Conservation (phyloP, 345 rosid genomes). For the Euphorbia peplus region DNA sequence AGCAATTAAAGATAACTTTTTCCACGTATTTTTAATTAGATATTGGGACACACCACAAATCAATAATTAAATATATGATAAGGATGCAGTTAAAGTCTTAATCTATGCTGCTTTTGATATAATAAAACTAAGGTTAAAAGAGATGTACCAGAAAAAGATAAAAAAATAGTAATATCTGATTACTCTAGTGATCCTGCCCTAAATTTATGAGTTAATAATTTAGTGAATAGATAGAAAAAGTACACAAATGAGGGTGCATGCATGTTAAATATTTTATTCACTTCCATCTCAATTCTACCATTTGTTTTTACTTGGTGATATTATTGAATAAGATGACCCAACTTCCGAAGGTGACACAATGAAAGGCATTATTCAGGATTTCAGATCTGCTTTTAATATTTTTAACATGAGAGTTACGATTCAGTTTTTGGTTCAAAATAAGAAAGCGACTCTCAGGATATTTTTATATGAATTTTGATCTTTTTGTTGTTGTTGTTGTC, state of each 20-base stretch:
- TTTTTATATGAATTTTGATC: no score
- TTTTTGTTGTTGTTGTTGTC: no score
- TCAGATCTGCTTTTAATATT: no score
- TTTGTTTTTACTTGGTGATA: background rate
- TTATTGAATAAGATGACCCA: background rate
- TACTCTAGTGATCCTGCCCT: background rate
- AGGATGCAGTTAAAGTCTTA: slow-evolving; percentile 29
- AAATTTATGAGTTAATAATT: background rate
- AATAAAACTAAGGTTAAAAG: background rate
- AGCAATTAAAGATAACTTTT: background rate
- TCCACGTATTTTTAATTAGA: background rate
- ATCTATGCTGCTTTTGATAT: slow-evolving; percentile 12
- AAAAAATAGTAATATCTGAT: background rate
- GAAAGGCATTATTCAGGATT: no score
- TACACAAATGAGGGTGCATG: no score
- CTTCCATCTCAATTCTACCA: background rate
- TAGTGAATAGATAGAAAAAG: no score
- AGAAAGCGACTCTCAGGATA: no score
- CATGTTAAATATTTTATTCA: background rate
- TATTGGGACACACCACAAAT: slow-evolving; percentile 16
- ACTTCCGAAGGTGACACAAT: no score
- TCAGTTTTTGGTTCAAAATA: no score
- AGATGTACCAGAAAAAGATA: background rate
- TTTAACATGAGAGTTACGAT: no score
- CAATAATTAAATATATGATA: slow-evolving; percentile 1